These are phyloP conservation scores for Suillus weaverae DNA, from an alignment of 768 basidiomycete species.

Conservation along the genomic window DNA sequence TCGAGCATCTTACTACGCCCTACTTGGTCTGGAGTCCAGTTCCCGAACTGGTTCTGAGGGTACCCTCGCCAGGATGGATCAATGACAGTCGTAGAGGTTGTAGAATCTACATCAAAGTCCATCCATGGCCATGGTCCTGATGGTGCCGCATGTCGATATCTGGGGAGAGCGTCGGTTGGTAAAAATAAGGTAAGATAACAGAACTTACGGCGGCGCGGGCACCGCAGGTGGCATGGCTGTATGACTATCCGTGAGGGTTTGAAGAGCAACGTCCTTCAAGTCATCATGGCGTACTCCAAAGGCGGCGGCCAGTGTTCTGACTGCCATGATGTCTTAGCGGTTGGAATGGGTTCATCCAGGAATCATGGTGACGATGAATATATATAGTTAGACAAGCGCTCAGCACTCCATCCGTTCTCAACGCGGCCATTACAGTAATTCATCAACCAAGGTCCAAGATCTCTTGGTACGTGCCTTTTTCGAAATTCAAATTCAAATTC, in stretches of 20 bases:
- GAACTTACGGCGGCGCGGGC: neutral
- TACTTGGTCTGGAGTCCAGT: constrained; percentile 35
- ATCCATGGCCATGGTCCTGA: constrained; percentile 38
- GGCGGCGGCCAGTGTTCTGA: neutral
- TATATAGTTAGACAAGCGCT: neutral
- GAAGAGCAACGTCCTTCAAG: neutral
- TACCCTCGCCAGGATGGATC: constrained; percentile 17
- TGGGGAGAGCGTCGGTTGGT: neutral
- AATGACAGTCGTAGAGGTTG: neutral
- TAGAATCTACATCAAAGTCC: constrained; percentile 11
- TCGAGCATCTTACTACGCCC: constrained; percentile 31
- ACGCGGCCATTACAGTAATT: too few relatives aligned
- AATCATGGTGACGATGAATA: too few relatives aligned
- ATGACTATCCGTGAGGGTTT: too few relatives aligned
- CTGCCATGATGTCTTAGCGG: neutral
- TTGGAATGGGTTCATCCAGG: neutral
- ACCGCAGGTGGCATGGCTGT: constrained; percentile 3
- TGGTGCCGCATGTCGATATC: constrained; percentile 24
- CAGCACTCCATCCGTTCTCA: too few relatives aligned
- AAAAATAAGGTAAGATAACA: too few relatives aligned
- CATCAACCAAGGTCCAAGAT: too few relatives aligned
- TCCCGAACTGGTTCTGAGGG: constrained; percentile 30
- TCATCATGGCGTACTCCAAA: neutral
- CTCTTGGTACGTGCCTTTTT: too few relatives aligned
- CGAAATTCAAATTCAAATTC: too few relatives aligned